Percentiles rank a stretch among this genome's conserved stretches.
phyloP scores from a whole-genome alignment of 106 monocot species.

The Gastrodia elata region DNA sequence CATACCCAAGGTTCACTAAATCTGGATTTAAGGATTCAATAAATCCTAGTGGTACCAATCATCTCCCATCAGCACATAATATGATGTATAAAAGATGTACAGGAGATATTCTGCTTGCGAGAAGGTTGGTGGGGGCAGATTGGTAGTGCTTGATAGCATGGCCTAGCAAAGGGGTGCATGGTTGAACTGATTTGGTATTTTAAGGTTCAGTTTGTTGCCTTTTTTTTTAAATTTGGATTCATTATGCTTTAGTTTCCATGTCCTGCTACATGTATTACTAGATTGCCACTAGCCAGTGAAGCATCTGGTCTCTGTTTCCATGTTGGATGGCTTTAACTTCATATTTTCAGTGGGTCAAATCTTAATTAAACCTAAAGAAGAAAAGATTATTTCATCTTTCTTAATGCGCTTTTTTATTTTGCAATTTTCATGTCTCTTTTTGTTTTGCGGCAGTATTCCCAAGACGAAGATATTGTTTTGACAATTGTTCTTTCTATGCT shows the following conservation, averaged over 20 bases:
- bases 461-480: slow-evolving; percentile 38
- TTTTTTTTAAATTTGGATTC: not conserved
- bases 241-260: not conserved
- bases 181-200: no score
- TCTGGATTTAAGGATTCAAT: no score
- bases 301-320: not conserved
- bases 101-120: no score
- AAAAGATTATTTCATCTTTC: not conserved
- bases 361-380: not conserved
- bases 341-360: not conserved
- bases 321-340: not conserved
- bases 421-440: not conserved
- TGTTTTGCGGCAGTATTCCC: slow-evolving; percentile 39
- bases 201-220: no score
- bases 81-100: no score
- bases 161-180: no score
- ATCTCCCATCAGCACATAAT: no score
- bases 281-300: not conserved
- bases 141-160: no score
- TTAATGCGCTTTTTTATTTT: not conserved
- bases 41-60: no score
- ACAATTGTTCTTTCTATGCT: slow-evolving; percentile 56
- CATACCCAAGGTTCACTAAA: no score
- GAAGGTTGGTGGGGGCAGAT: no score
- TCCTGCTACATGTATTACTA: not conserved